These are phyloP conservation scores for Gossypium ekmanianum DNA, from an alignment of 345 rosid genomes.

Conservation along the genomic window DNA sequence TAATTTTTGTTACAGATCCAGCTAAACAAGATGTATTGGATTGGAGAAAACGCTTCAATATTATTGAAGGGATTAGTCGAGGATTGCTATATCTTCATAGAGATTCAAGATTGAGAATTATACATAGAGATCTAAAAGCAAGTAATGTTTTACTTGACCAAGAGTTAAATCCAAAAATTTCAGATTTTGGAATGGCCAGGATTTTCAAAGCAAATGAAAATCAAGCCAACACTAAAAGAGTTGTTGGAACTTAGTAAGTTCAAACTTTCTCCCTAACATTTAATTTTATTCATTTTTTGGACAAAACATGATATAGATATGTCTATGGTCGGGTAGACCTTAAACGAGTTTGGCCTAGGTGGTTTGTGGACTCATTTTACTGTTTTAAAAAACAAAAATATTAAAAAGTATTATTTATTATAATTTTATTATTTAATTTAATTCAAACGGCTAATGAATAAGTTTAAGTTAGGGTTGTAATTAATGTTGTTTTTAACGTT, in stretches of 20 bases:
- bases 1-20: not conserved
- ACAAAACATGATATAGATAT: too few species aligned
- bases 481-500: not conserved
- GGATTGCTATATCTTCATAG: not conserved
- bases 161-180: slow-evolving; percentile 28
- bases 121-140: slow-evolving; percentile 34
- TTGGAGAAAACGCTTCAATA: not conserved
- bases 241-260: slow-evolving; percentile 29
- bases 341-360: too few species aligned
- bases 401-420: too few species aligned
- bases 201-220: slow-evolving; percentile 24
- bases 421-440: too few species aligned
- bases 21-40: not conserved
- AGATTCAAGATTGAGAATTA: slow-evolving; percentile 28
- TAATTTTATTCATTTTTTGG: too few species aligned
- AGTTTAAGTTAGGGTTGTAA: not conserved
- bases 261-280: not conserved
- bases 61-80: not conserved
- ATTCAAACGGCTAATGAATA: not conserved
- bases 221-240: slow-evolving; percentile 20
- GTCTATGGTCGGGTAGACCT: too few species aligned
- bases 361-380: too few species aligned
- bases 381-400: too few species aligned
- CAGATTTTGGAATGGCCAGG: slow-evolving; percentile 40
- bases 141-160: slow-evolving; percentile 30